These are phyloP conservation scores for Fraxinus velutina DNA, from an alignment of 305 asterid genomes.

Conservation along the genomic window DNA sequence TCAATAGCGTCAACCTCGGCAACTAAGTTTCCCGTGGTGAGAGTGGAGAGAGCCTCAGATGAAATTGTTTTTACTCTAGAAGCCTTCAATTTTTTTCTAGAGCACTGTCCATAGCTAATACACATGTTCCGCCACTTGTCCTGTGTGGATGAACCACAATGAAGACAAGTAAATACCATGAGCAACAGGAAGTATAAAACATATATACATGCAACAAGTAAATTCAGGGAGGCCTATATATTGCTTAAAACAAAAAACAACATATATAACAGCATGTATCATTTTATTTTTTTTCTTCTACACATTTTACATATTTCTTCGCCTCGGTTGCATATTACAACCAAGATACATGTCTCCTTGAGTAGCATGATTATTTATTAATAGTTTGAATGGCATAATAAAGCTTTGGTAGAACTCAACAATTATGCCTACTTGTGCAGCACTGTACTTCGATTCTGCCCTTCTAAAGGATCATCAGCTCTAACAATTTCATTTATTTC, in stretches of 20 bases:
- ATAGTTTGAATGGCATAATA: background rate
- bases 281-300: background rate
- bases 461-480: background rate
- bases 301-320: background rate
- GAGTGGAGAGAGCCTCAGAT: constrained; percentile 14
- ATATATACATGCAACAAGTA: constrained; percentile 2
- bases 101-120: constrained; percentile 28
- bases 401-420: background rate
- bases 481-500: background rate
- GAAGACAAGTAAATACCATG: background rate
- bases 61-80: constrained; percentile 27
- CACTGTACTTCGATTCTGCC: background rate
- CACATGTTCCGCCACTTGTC: constrained; percentile 66
- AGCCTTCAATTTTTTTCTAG: constrained; percentile 31
- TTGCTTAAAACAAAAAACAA: background rate
- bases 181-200: background rate
- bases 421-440: background rate
- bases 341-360: background rate
- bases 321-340: background rate
- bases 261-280: background rate
- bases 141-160: constrained; percentile 34
- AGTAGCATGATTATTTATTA: background rate
- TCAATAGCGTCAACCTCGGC: constrained; percentile 22
- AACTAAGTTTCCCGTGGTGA: constrained; percentile 19
- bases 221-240: background rate